Conservation (phyloP, 163 green algal species). For the Trebouxiophyceae sp. region DNA sequence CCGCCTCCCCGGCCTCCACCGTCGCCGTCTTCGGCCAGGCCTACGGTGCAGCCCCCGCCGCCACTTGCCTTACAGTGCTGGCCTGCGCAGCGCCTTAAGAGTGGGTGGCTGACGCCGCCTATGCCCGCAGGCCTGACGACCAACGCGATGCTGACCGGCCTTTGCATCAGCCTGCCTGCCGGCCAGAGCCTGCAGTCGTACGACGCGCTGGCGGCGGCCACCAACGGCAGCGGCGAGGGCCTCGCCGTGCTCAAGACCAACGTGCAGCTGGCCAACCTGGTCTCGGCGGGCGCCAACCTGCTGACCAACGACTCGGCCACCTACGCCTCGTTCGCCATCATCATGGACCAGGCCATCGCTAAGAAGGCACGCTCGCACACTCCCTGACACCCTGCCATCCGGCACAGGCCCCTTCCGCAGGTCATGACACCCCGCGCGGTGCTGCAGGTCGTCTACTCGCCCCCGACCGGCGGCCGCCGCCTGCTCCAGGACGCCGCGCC, state of each 20-base stretch:
- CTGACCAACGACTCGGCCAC: slow-evolving; percentile 8
- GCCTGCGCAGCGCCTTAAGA: too few relatives aligned
- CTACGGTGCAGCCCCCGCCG: neutral
- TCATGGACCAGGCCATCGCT: slow-evolving; percentile 13
- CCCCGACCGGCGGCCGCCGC: neutral
- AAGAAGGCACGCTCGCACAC: neutral
- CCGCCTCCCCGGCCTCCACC: slow-evolving; percentile 5
- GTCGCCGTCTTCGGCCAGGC: slow-evolving; percentile 9
- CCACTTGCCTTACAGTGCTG: neutral
- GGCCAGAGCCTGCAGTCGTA: neutral
- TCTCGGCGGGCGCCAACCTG: slow-evolving; percentile 5
- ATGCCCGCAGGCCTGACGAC: neutral
- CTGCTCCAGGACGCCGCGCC: too few relatives aligned
- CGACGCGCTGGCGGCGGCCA: neutral
- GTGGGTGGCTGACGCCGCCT: too few relatives aligned
- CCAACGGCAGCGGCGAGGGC: neutral
- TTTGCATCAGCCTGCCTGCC: neutral
- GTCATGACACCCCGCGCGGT: neutral
- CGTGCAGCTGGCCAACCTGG: slow-evolving; percentile 7
- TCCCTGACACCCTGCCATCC: neutral
- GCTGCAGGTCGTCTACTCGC: neutral
- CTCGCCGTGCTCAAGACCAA: slow-evolving; percentile 1
- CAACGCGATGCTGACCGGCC: neutral
- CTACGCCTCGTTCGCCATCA: slow-evolving; percentile 11
- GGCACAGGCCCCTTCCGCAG: neutral